Evolutionary conservation across 441 rosid species (phyloP).

Genomic region (Hura crepitans): DNA sequence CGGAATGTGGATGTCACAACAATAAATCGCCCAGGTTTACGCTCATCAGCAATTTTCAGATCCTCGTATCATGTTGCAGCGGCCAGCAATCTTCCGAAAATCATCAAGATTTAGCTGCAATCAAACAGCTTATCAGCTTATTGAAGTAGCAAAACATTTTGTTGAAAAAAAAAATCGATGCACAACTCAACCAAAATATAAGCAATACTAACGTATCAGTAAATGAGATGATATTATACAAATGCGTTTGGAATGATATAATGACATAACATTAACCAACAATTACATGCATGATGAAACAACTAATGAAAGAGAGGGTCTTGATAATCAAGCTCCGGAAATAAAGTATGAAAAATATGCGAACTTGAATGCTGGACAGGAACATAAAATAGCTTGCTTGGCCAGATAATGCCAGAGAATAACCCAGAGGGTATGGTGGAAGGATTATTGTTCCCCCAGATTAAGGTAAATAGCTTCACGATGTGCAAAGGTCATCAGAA

Average conservation of each 20-base stretch:
- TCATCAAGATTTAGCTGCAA: conserved; percentile 72
- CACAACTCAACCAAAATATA: background rate
- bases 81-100: conserved; percentile 53
- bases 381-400: too few species aligned
- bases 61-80: conserved; percentile 58
- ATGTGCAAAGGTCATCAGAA: background rate
- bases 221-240: too few species aligned
- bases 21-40: background rate
- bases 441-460: background rate
- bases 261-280: background rate
- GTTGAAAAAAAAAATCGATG: background rate
- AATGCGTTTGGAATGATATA: background rate
- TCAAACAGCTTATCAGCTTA: background rate
- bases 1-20: background rate
- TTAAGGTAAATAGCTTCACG: background rate
- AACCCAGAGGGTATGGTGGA: background rate
- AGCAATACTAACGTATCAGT: too few species aligned
- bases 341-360: background rate
- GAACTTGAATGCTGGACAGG: background rate
- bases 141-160: background rate
- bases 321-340: background rate
- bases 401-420: too few species aligned
- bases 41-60: conserved; percentile 28
- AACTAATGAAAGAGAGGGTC: background rate
- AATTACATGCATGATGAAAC: background rate